phyloP scores from a whole-genome alignment of 257 asterid genomes.

The Nicotiana knightiana region DNA sequence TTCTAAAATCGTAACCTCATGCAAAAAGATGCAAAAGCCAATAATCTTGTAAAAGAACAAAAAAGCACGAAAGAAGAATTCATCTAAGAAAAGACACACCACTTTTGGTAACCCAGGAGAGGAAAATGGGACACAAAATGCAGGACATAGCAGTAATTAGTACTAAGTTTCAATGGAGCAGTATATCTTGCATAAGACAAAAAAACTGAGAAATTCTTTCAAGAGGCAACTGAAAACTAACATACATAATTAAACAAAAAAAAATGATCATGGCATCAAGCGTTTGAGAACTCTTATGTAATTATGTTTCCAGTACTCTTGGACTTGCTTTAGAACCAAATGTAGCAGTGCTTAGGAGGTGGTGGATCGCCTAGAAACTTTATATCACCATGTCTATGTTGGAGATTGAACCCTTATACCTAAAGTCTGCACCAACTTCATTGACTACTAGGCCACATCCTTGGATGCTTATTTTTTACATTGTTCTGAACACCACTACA shows the following conservation, averaged over 20 bases:
- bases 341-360: background rate
- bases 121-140: background rate
- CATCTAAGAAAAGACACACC: background rate
- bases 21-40: background rate
- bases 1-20: background rate
- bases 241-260: background rate
- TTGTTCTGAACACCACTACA: background rate
- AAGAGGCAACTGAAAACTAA: background rate
- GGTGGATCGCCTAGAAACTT: background rate
- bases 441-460: too few species aligned
- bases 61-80: background rate
- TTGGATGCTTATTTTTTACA: background rate
- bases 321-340: background rate
- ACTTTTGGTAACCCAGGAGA: background rate
- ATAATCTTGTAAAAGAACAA: background rate
- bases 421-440: too few species aligned
- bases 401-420: too few species aligned
- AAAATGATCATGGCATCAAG: background rate
- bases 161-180: background rate
- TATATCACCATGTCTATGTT: background rate
- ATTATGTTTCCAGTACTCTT: background rate
- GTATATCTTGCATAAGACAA: background rate
- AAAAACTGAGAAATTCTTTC: background rate
- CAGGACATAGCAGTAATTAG: background rate
- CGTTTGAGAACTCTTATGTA: background rate